Conservation (phyloP, 164 flowering plant species). For the Litsea cubeba region DNA sequence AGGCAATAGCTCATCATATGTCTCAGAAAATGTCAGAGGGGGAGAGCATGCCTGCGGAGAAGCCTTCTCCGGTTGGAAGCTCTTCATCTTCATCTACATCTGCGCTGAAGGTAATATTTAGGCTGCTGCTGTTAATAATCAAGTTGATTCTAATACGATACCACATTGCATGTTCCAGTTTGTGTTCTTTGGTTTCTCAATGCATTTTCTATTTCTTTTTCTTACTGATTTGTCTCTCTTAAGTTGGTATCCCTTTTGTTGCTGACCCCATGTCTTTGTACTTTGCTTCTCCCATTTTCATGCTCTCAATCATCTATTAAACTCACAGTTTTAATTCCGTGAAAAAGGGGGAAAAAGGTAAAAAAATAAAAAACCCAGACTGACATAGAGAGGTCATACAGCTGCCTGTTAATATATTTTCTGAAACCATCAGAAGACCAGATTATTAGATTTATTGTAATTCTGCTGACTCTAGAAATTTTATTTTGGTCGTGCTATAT, state of each 20-base stretch:
- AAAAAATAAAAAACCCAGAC: no score
- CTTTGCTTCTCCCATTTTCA: background rate
- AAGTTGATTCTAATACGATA: background rate
- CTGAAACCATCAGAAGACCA: background rate
- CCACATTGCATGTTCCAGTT: background rate
- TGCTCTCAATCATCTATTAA: background rate
- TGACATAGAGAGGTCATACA: no score
- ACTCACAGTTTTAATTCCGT: background rate
- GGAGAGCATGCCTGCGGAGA: constrained; percentile 41
- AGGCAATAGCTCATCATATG: constrained; percentile 87
- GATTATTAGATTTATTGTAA: background rate
- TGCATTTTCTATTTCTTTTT: background rate
- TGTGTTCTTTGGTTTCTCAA: background rate
- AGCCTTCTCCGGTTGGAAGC: constrained; percentile 39
- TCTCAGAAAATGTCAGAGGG: constrained; percentile 66
- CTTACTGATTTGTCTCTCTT: background rate
- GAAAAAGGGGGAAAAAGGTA: no score
- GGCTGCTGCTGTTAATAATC: background rate
- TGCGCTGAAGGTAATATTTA: constrained; percentile 53
- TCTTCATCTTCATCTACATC: constrained; percentile 44
- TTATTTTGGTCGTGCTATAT: background rate
- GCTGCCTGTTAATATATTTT: no score
- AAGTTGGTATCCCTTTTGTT: background rate
- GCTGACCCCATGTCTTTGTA: background rate
- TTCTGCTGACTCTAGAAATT: background rate